phyloP scores from a whole-genome alignment of 2,329 filamentous ascomycete species.

The Phoma sp. region DNA sequence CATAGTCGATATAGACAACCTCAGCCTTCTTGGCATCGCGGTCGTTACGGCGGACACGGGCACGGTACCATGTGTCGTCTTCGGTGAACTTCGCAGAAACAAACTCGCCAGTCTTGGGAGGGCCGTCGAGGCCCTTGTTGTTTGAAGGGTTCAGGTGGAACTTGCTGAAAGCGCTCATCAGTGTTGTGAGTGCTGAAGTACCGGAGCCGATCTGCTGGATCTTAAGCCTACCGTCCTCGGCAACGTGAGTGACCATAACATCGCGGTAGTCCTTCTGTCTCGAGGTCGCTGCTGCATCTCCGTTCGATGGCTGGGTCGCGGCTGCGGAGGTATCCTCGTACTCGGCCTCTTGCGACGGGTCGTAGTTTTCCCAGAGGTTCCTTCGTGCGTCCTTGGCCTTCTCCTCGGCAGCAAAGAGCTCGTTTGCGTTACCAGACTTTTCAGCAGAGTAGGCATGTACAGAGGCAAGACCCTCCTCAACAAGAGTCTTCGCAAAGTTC shows the following conservation, averaged over 20 bases:
- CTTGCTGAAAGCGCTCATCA: conserved; percentile 90
- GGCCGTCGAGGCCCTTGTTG: conserved; percentile 72
- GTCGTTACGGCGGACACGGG: conserved; percentile 89
- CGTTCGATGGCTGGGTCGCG: conserved; percentile 57
- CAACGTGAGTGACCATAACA: conserved; percentile 89
- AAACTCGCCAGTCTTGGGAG: conserved; percentile 89
- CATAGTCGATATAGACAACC: conserved; percentile 94
- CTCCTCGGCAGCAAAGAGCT: conserved; percentile 87
- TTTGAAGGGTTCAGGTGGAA: conserved; percentile 90
- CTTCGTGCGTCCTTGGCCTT: conserved; percentile 88
- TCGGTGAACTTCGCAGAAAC: conserved; percentile 90
- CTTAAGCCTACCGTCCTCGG: conserved; percentile 82
- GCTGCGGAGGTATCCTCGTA: conserved; percentile 59
- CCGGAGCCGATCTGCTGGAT: conserved; percentile 89
- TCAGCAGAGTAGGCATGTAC: conserved; percentile 96
- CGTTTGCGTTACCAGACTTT: conserved; percentile 86
- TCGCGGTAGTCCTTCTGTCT: conserved; percentile 91
- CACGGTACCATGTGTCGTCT: conserved; percentile 94
- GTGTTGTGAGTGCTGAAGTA: conserved; percentile 80
- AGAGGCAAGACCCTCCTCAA: conserved; percentile 91
- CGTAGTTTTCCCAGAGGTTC: conserved; percentile 92
- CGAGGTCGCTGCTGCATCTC: conserved; percentile 63
- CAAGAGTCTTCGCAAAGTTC: conserved; percentile 90
- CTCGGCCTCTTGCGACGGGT: conserved; percentile 86
- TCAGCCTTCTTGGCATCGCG: conserved; percentile 85